Percentiles rank a stretch among this genome's conserved stretches.
phyloP scores from a whole-genome alignment of 208 protist genomes.

The Crithidia sp. region DNA sequence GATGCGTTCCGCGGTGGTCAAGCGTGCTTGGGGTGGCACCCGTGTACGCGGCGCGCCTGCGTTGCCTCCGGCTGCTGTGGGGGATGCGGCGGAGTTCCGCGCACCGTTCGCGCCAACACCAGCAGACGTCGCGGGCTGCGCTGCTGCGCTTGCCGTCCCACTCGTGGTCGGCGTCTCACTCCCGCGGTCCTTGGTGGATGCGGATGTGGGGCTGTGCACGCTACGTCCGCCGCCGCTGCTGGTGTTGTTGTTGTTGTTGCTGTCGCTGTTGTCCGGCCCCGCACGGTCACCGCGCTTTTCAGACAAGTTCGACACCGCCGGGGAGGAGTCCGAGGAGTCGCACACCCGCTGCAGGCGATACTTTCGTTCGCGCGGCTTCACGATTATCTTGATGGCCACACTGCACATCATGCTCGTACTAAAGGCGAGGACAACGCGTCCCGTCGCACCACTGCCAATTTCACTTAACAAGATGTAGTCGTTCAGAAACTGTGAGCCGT shows the following conservation, averaged over 20 bases:
- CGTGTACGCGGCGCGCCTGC: background rate
- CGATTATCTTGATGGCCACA: conserved; percentile 82
- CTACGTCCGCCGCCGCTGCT: background rate
- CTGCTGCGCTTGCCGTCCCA: too few relatives aligned
- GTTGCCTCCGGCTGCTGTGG: background rate
- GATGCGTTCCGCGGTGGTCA: conserved; percentile 38
- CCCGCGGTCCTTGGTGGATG: too few relatives aligned
- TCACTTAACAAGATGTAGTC: conserved; percentile 76
- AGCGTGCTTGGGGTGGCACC: conserved; percentile 8
- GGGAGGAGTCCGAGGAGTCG: background rate
- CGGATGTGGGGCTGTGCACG: too few relatives aligned
- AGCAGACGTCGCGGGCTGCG: too few relatives aligned
- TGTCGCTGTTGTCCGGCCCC: background rate
- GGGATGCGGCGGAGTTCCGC: too few relatives aligned
- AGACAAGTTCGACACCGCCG: background rate
- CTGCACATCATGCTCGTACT: conserved; percentile 45
- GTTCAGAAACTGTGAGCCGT: conserved; percentile 61
- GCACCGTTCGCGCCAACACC: too few relatives aligned
- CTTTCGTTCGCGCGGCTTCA: conserved; percentile 51
- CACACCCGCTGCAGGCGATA: conserved; percentile 12
- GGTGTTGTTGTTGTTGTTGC: background rate
- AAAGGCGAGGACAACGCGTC: conserved; percentile 70
- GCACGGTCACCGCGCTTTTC: background rate
- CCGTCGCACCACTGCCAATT: conserved; percentile 72
- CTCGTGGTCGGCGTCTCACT: too few relatives aligned